Base-by-base conservation (phyloP, 2,329 filamentous ascomycete species). In the Paracamarosporium sp. region DNA sequence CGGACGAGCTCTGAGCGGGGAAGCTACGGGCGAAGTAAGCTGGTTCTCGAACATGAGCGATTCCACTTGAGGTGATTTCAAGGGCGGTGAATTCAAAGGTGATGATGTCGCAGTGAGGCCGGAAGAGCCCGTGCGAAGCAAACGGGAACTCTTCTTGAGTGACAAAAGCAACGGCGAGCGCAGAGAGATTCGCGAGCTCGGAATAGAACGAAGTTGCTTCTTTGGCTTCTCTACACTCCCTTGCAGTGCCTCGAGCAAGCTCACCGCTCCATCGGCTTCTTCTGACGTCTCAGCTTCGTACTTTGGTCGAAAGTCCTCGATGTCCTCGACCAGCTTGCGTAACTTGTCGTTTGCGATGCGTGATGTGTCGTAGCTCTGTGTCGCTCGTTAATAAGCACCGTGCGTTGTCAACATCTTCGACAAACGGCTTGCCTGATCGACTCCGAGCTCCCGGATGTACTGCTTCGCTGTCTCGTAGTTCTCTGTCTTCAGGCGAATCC, bases 391-490 rank as follows among this genome's bases (percentile, higher is more conserved):
- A 22, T 15, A 36, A 24, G 22, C 20, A 22, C 11, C 7, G 5
- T 13, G 3, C 20, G 25, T n/a, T 3, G 4, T 25, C 45, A 30
- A 11, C 15, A 15, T n/a, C 13, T 45, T 8, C 31, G 2, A 15
- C n/a, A 30, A 20, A 35, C 12, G 9, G 48, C 52, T 38, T 36
- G 71, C 71, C 56, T 70, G 67, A 35, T 72, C 69, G 1, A 72
- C 45, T 5, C 44, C 53, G 4, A 75, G 48, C 57, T 75, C 70
- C 2, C 72, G 64, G 25, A 75, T 62, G 22, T 69, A 48, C n/a
- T 51, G 30, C 46, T 60, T 71, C 0, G 69, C 71, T 12, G 60
- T 22, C 1, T 65, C 35, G 24, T 68, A 72, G 53, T 74, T 62
- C 15, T 65, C 57, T 1, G 50, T 17, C 17, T 60, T 61, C 20